A percentile compares a stretch with the other conserved stretches of the same genome.
phyloP scores from a whole-genome alignment of 176 grass and related monocot species.

The Secale cereale region DNA sequence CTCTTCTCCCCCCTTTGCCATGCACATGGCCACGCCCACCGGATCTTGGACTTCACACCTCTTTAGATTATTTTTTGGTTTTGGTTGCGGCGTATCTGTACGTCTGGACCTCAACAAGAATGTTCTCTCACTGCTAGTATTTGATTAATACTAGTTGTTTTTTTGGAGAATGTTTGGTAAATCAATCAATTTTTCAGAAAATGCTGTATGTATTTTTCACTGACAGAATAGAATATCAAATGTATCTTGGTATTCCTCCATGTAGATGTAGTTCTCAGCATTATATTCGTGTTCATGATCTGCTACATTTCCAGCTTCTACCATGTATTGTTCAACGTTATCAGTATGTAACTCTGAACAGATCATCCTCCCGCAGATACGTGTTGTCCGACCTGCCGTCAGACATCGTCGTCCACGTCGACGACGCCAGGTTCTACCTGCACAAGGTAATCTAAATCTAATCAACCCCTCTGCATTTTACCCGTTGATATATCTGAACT shows the following conservation, averaged over 20 bases:
- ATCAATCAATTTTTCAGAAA: too few relatives aligned
- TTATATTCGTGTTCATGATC: background rate
- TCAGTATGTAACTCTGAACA: background rate
- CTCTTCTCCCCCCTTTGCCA: background rate
- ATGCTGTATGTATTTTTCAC: too few relatives aligned
- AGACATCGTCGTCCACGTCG: constrained; percentile 56
- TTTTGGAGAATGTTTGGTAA: too few relatives aligned
- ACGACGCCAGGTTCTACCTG: constrained; percentile 55
- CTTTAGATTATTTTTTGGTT: background rate
- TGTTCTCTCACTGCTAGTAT: background rate
- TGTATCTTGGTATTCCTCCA: background rate
- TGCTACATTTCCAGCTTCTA: background rate
- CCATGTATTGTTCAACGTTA: background rate
- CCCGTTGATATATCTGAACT: background rate
- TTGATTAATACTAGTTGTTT: too few relatives aligned
- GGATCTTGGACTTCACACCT: constrained; percentile 24
- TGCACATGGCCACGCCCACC: background rate
- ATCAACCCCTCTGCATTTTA: background rate
- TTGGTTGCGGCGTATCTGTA: background rate
- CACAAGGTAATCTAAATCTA: constrained; percentile 47
- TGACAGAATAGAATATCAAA: too few relatives aligned
- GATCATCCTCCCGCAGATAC: constrained; percentile 44
- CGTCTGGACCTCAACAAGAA: constrained; percentile 8
- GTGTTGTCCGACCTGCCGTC: constrained; percentile 63
- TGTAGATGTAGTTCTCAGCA: background rate